These are phyloP conservation scores for Hypoxylon sp. DNA, from an alignment of 2,329 filamentous ascomycete genomes.

Conservation along the genomic window DNA sequence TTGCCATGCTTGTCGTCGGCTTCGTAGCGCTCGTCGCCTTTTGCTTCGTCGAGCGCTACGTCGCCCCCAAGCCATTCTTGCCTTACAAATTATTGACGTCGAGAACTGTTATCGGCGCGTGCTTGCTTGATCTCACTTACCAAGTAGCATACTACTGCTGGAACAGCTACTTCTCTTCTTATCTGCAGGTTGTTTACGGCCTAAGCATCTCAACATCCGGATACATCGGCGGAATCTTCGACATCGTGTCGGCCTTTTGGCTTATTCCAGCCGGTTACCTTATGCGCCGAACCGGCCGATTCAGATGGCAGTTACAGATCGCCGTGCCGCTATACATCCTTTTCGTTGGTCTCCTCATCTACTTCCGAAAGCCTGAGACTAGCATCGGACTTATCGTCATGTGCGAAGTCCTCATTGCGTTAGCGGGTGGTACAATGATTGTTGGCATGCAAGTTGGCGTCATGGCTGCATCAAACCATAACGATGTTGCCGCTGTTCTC, in stretches of 20 bases:
- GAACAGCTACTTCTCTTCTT: conserved; percentile 47
- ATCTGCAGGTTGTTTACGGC: conserved; percentile 51
- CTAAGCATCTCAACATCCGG: conserved; percentile 45
- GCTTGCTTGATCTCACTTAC: conserved; percentile 43
- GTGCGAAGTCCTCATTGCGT: conserved; percentile 59
- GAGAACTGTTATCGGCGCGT: conserved; percentile 55
- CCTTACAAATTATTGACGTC: conserved; percentile 55
- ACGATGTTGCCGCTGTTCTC: conserved; percentile 63
- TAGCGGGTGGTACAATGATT: conserved; percentile 46
- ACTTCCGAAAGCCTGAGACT: conserved; percentile 59
- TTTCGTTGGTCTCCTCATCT: conserved; percentile 62
- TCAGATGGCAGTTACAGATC: conserved; percentile 55
- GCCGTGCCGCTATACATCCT: conserved; percentile 56
- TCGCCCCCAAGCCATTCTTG: conserved; percentile 61
- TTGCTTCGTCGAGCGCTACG: conserved; percentile 59
- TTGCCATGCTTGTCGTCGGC: conserved; percentile 63
- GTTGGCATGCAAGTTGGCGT: conserved; percentile 65
- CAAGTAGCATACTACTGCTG: conserved; percentile 48
- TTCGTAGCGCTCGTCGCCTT: conserved; percentile 61
- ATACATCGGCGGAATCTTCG: conserved; percentile 52
- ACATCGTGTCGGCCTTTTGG: conserved; percentile 54
- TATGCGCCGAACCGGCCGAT: conserved; percentile 57
- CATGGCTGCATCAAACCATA: conserved; percentile 63
- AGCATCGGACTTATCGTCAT: conserved; percentile 61
- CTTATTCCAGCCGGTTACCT: conserved; percentile 55